Evolutionary conservation across 1,284 basidiomycete genomes (phyloP), one percentile per base, ranked within the genome.

Genomic region (Singerocomus inundabilis): DNA sequence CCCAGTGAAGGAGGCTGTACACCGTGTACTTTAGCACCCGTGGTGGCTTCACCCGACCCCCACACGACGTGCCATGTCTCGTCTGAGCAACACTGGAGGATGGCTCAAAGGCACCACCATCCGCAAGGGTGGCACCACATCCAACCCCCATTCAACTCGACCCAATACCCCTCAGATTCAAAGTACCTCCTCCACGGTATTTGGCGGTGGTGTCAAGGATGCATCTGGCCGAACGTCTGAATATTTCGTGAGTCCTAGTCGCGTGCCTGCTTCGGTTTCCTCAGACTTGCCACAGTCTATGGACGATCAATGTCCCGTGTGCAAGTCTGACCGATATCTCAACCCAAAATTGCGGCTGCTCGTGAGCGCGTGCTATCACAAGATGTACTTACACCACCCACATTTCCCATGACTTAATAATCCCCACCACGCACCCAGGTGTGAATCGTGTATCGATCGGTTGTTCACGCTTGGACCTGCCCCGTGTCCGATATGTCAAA

Each of bases 321-420:
- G 97, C 78, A 93, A 94, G 70, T 96, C 93, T 32, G 97, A 99
- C 67, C 77, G 97, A 50, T 98, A 97, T 68, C 77, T 98, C 54
- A 98, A 98, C 64, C 93, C 94, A 13, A 93, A 94, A 62, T 76
- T 99, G 25, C 85, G 96, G 36, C 76, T 99, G 40, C 80, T 99
- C 49, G 95, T 99, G 54, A 95, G 93, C 64, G 82, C 91, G 30
- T 99, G 97, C 70, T 99, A 98, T 71, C 97, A 99, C 74, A 98
- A 98, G 79, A 96, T 98, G 95, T 93, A 57, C 52, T 80, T 64
- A 39, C 38, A 40, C 36, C 40, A 15, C 18, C 30, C 15, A 18
- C 35, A 29, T 39, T 34, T 51, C 13, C 24, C 35, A 44, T 52
- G 34, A 31, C 57, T 61, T 21, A 21, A 21, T 42, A 57, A 51